Conservation (phyloP, 2,329 filamentous ascomycete genomes). For the Taxawa tesnikishii region DNA sequence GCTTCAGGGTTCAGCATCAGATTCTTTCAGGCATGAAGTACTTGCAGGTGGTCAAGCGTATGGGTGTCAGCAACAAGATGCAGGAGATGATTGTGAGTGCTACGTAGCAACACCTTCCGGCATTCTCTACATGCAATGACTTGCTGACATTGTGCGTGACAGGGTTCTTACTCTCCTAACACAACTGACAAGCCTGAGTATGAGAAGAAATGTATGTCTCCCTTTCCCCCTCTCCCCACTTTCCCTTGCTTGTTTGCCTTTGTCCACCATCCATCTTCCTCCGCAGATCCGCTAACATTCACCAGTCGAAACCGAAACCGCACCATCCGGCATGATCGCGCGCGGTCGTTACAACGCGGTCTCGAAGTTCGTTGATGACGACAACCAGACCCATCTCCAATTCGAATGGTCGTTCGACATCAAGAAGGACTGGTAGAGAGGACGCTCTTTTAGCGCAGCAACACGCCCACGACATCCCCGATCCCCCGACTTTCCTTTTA, state of each 20-base stretch:
- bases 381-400: constrained; percentile 76
- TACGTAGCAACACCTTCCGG: constrained; percentile 1
- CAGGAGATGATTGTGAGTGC: constrained; percentile 88
- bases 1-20: constrained; percentile 93
- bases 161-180: constrained; percentile 90
- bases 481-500: no score
- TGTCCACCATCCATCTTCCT: constrained; percentile 1
- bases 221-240: constrained; percentile 3
- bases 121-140: neutral
- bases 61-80: constrained; percentile 80
- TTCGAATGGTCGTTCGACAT: constrained; percentile 98
- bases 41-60: constrained; percentile 83
- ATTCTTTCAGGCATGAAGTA: constrained; percentile 93
- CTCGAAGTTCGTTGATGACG: constrained; percentile 90
- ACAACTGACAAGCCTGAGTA: constrained; percentile 78
- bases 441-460: no score
- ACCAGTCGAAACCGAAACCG: constrained; percentile 79
- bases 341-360: constrained; percentile 82
- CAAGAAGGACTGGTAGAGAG: constrained; percentile 79
- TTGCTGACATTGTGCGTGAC: constrained; percentile 1
- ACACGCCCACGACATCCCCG: no score
- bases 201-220: constrained; percentile 74
- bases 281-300: constrained; percentile 1
- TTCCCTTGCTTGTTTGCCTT: neutral
- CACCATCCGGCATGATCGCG: constrained; percentile 78